Percentiles rank a stretch among this genome's conserved stretches.
phyloP scores from a whole-genome alignment of 2,329 filamentous ascomycete species.

The Parastagonospora nodorum region DNA sequence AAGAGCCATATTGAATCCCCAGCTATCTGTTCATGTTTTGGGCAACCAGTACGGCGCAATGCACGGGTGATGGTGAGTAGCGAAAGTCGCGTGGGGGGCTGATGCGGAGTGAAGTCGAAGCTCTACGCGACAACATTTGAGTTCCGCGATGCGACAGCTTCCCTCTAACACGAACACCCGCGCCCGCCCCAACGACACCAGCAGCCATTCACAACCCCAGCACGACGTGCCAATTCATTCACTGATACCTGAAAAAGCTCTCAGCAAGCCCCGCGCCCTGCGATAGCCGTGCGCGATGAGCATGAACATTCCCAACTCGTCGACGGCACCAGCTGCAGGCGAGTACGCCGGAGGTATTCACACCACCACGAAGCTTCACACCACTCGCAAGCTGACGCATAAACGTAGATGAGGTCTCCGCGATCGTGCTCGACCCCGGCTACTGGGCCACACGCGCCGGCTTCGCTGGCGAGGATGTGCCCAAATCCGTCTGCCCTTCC shows the following conservation, averaged over 20 bases:
- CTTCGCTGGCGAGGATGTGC: slow-evolving; percentile 96
- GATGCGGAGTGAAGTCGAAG: slow-evolving; percentile 17
- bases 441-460: slow-evolving; percentile 90
- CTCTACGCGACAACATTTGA: slow-evolving; percentile 28
- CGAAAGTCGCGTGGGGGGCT: slow-evolving; percentile 18
- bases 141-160: slow-evolving; percentile 36
- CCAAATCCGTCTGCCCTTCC: slow-evolving; percentile 89
- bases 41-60: not conserved
- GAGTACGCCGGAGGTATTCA: slow-evolving; percentile 54
- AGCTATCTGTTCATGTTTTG: slow-evolving; percentile 29
- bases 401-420: slow-evolving; percentile 85
- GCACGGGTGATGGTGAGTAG: slow-evolving; percentile 4
- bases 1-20: slow-evolving; percentile 43
- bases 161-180: slow-evolving; percentile 24
- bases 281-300: slow-evolving; percentile 36
- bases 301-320: slow-evolving; percentile 46
- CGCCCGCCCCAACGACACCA: slow-evolving; percentile 23
- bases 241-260: not conserved
- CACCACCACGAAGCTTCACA: slow-evolving; percentile 7
- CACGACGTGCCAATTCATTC: slow-evolving; percentile 34
- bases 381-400: slow-evolving; percentile 15
- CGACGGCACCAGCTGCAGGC: slow-evolving; percentile 46
- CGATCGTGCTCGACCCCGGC: slow-evolving; percentile 93
- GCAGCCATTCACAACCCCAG: not conserved
- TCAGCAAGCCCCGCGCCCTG: slow-evolving; percentile 11